phyloP scores from a whole-genome alignment of 768 basidiomycete genomes.

The Ephemerocybe angulata region DNA sequence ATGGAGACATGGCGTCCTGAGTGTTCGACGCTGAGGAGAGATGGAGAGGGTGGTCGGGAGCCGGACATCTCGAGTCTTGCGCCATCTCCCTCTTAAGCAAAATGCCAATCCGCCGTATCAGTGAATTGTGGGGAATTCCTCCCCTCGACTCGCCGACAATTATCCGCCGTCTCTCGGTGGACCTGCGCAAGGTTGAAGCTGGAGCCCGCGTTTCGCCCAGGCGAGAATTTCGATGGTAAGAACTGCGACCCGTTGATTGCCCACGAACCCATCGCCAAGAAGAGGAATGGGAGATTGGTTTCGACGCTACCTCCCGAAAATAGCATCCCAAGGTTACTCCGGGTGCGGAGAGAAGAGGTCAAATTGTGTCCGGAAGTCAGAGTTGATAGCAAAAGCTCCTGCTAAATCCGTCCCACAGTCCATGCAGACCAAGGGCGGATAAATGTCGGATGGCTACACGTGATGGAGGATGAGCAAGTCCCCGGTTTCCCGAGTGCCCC shows the following conservation, averaged over 20 bases:
- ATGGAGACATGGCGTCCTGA: slow-evolving; percentile 29
- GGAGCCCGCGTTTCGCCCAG: background rate
- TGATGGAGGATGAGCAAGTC: no score
- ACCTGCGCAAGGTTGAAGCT: background rate
- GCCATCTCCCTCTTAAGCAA: slow-evolving; percentile 37
- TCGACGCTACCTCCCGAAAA: slow-evolving; percentile 11
- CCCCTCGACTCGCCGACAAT: slow-evolving; percentile 40
- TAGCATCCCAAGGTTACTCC: slow-evolving; percentile 28
- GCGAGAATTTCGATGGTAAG: slow-evolving; percentile 17
- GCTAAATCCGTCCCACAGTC: slow-evolving; percentile 12
- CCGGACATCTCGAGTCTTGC: slow-evolving; percentile 6
- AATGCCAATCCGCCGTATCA: slow-evolving; percentile 39
- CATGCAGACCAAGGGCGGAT: slow-evolving; percentile 13
- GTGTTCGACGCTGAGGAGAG: slow-evolving; percentile 22
- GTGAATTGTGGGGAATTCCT: slow-evolving; percentile 37
- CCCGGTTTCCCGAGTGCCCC: no score
- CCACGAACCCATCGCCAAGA: slow-evolving; percentile 2
- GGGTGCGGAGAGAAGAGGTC: slow-evolving; percentile 19
- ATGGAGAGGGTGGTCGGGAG: slow-evolving; percentile 21
- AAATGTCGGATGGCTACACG: slow-evolving; percentile 24
- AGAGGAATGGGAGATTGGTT: slow-evolving; percentile 1
- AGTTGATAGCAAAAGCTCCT: background rate
- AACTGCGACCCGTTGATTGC: slow-evolving; percentile 4
- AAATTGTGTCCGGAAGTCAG: slow-evolving; percentile 16
- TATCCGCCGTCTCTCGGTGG: slow-evolving; percentile 36